Conservation (phyloP, 345 rosid species). For the Psidium guajava region DNA sequence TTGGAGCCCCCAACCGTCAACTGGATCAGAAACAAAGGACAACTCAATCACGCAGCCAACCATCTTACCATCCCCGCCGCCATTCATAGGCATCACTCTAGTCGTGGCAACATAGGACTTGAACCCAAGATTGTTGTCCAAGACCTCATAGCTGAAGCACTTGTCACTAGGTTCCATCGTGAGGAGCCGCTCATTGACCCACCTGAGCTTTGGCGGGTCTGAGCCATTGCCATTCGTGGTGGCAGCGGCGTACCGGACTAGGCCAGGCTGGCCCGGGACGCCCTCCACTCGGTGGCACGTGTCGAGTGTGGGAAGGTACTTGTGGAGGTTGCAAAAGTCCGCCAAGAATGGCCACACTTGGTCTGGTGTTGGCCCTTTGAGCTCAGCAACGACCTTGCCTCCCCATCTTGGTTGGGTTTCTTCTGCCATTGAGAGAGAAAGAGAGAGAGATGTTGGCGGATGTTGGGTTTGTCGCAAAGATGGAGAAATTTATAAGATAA, state of each 20-base stretch:
- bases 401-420: background rate
- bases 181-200: background rate
- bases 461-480: background rate
- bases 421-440: background rate
- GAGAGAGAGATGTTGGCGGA: background rate
- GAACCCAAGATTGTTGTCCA: background rate
- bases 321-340: background rate
- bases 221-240: background rate
- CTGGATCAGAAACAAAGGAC: background rate
- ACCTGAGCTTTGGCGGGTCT: background rate
- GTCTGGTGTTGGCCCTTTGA: background rate
- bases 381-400: background rate
- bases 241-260: background rate
- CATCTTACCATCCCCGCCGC: background rate
- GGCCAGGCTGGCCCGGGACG: background rate
- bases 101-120: background rate
- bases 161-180: background rate
- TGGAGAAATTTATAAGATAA: background rate
- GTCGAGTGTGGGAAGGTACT: background rate
- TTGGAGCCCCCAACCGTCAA: background rate
- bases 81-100: background rate
- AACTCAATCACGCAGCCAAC: background rate
- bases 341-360: background rate
- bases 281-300: background rate
- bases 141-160: background rate